These are phyloP conservation scores for Verticillium alfalfae DNA, from an alignment of 2,329 filamentous ascomycete genomes.

Conservation along the genomic window DNA sequence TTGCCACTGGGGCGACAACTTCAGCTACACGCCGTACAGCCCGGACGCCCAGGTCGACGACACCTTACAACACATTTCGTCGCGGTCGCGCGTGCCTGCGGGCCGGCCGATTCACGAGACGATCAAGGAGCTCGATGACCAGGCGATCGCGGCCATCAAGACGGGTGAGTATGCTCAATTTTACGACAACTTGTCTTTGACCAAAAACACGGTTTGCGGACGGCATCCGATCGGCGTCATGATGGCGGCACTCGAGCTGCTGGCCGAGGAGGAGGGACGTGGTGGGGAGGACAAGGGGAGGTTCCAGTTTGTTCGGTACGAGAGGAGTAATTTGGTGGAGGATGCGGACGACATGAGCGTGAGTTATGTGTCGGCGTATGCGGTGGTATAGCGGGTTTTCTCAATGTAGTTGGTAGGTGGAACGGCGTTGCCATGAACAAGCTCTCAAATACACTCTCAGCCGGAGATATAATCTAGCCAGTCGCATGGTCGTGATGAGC, in stretches of 20 bases:
- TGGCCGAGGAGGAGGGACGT: conserved; percentile 32
- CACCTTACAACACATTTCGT: conserved; percentile 4
- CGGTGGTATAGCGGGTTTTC: conserved; percentile 43
- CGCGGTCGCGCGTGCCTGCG: conserved; percentile 19
- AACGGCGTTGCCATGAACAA: too few relatives aligned
- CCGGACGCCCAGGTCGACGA: conserved; percentile 30
- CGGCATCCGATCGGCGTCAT: conserved; percentile 89
- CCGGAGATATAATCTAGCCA: too few relatives aligned
- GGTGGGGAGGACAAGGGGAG: conserved; percentile 30
- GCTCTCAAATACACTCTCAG: too few relatives aligned
- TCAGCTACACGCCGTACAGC: conserved; percentile 75
- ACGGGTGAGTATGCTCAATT: conserved; percentile 68
- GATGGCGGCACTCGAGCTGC: conserved; percentile 77
- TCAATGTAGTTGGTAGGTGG: too few relatives aligned
- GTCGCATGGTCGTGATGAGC: not conserved
- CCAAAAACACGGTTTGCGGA: conserved; percentile 89
- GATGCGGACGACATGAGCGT: conserved; percentile 74
- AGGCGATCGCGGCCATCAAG: conserved; percentile 80
- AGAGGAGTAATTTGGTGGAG: conserved; percentile 73
- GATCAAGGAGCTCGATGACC: conserved; percentile 72
- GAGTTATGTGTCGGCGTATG: conserved; percentile 92
- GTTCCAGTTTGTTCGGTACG: conserved; percentile 81
- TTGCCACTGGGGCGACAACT: conserved; percentile 88
- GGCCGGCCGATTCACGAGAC: conserved; percentile 70
- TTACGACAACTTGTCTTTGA: conserved; percentile 60